Percentiles rank a stretch among this genome's conserved stretches.
phyloP scores from a whole-genome alignment of 345 rosid species.

The Salix exigua region DNA sequence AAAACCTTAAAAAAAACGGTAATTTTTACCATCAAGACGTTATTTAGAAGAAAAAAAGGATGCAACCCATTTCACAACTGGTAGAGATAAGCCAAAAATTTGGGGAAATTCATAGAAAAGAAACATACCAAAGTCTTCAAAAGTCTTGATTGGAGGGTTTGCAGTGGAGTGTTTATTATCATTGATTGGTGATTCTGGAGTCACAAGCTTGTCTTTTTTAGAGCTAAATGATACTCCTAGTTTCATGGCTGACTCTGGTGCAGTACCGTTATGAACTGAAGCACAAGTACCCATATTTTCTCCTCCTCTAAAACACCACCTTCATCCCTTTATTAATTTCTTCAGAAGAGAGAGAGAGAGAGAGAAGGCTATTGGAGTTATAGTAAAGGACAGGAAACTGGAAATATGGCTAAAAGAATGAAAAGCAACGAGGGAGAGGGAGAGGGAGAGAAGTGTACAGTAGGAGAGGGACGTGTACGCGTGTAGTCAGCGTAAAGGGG shows the following conservation, averaged over 20 bases:
- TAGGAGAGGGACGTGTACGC: neutral
- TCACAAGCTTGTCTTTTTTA: conserved; percentile 25
- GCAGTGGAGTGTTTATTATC: conserved; percentile 12
- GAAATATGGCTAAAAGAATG: neutral
- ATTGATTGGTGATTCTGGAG: conserved; percentile 46
- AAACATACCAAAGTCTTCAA: conserved; percentile 29
- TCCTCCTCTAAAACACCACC: neutral
- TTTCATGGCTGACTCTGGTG: conserved; percentile 34
- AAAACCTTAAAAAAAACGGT: neutral
- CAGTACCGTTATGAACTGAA: conserved; percentile 26
- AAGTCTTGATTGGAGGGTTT: conserved; percentile 12
- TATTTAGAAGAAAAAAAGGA: neutral
- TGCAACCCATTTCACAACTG: neutral
- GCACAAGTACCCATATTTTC: conserved; percentile 52
- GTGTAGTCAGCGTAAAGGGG: neutral
- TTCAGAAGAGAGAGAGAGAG: conserved; percentile 4
- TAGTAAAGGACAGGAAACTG: conserved; percentile 14
- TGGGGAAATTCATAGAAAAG: neutral
- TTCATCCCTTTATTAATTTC: neutral
- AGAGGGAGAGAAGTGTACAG: conserved; percentile 17
- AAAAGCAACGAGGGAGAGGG: neutral
- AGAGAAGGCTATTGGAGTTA: conserved; percentile 17
- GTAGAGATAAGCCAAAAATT: neutral
- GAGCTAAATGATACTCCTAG: conserved; percentile 28
- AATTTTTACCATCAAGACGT: neutral